Base-by-base conservation (phyloP, 2,329 filamentous ascomycete species). In the Cytospora piceicola region DNA sequence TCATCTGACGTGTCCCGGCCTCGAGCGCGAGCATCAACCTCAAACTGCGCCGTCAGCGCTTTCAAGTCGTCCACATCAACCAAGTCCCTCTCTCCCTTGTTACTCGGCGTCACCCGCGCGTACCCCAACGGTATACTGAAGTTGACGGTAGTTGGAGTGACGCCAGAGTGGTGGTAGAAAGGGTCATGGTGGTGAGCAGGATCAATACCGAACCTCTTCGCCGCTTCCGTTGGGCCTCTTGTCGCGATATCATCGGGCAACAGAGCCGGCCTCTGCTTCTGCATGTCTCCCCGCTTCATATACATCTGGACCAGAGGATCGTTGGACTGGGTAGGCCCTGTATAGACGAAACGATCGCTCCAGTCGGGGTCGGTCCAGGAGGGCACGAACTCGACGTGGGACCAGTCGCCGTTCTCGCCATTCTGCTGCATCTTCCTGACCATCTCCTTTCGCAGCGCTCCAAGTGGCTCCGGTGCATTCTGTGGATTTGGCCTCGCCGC, bases 341-440 rank as follows among this genome's bases (percentile, higher is more conserved):
- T 58, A 34, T 46, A 61, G 15, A 57, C 17, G 22, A 58, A 67
- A 5, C 64, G 61, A 6, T 29, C 24, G 27, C 22, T n/a, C 61
- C 58, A 68, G n/a, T 36, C 46, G 2, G 67, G 67, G 27, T 68
- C 67, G 22, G 64, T 68, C 67, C 67, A 68, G 27, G 58, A 20
- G 20, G 67, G 67, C 9, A 67, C 49, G n/a, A 62, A 64, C 34
- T 68, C 67, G 46, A 67, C 49, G 27, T 62, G 60, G 11, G 61
- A 32, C 61, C 63, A 66, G 20, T 55, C 20, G 1, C 59, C 61
- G 17, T 34, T 49, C 51, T 22, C 22, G 39, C 36, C 49, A 6
- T 54, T 17, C 39, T 56, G 15, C 5, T 51, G 51, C 53, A 55
- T 54, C 15, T 42, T 32, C 22, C 17, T 6, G 9, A 54, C 53